Evolutionary conservation across 805 yeast genomes (phyloP).

Genomic region (Schwanniomyces sp.): DNA sequence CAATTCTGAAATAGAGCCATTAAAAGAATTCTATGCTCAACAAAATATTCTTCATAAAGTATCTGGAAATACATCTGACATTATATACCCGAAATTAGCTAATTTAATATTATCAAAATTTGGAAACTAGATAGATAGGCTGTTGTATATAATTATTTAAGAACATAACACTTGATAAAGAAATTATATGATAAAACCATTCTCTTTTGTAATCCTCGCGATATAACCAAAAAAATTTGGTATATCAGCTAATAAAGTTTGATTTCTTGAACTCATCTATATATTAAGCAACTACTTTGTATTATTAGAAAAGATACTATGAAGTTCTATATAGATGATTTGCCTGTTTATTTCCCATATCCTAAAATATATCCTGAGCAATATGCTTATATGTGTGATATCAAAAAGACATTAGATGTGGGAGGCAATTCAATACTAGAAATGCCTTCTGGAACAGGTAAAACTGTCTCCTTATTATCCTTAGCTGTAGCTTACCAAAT

Average conservation of each 20-base stretch:
- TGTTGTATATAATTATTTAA: neutral
- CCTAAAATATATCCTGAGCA: constrained; percentile 98
- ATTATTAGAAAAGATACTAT: constrained; percentile 12
- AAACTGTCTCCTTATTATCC: constrained; percentile 88
- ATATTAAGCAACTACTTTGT: neutral
- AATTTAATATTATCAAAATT: constrained; percentile 14
- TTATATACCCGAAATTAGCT: constrained; percentile 70
- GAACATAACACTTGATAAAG: neutral
- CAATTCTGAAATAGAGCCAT: constrained; percentile 56
- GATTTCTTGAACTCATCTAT: neutral
- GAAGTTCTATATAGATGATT: constrained; percentile 91
- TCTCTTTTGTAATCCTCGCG: neutral
- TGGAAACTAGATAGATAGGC: neutral
- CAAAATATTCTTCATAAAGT: constrained; percentile 50
- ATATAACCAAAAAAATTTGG: neutral
- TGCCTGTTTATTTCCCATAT: constrained; percentile 94
- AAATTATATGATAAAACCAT: neutral
- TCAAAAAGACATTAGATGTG: constrained; percentile 88
- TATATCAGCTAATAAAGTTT: neutral
- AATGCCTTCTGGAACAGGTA: constrained; percentile 99
- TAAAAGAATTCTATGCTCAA: constrained; percentile 59
- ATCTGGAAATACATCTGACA: constrained; percentile 79
- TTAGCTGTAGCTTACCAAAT: constrained; percentile 93
- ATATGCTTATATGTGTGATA: constrained; percentile 95
- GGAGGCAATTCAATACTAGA: constrained; percentile 96